Evolutionary conservation across 202 grass and related monocot genomes (phyloP).

Genomic region (Carex sylvatica): DNA sequence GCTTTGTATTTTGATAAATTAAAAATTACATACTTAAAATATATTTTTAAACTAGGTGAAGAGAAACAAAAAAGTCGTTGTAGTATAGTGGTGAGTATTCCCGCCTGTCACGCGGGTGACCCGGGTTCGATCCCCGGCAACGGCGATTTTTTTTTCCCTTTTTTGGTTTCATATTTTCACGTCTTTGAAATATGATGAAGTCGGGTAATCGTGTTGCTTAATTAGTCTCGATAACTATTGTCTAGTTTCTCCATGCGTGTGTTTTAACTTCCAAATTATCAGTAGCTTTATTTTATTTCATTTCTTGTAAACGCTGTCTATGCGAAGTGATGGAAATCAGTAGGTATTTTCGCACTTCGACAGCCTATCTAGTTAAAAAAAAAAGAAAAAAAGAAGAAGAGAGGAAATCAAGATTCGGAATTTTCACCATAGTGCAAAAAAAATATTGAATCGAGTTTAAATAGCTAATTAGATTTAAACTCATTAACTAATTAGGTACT

Average conservation of each 20-base stretch:
- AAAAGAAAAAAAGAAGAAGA: too few relatives aligned
- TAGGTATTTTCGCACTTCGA: not conserved
- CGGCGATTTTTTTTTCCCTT: slow-evolving; percentile 30
- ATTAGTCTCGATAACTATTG: not conserved
- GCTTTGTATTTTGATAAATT: too few relatives aligned
- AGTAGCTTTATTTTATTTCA: not conserved
- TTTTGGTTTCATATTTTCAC: not conserved
- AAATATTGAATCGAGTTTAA: too few relatives aligned
- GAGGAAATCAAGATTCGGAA: too few relatives aligned
- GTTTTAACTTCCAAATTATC: not conserved
- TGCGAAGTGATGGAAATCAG: not conserved
- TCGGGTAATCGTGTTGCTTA: not conserved
- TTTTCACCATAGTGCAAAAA: too few relatives aligned
- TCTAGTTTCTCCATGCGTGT: not conserved
- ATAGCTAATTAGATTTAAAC: too few relatives aligned
- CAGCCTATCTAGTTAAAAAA: too few relatives aligned
- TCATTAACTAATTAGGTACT: too few relatives aligned
- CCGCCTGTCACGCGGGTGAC: slow-evolving; percentile 85
- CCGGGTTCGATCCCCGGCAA: slow-evolving; percentile 93
- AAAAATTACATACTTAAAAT: too few relatives aligned
- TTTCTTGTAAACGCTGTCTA: not conserved
- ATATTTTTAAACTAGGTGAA: too few relatives aligned
- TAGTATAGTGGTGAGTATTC: slow-evolving; percentile 29
- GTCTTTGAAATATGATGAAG: not conserved
- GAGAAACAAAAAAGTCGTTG: too few relatives aligned